Evolutionary conservation across 2,329 filamentous ascomycete genomes (phyloP).

Genomic region (Cryphonectria carpinicola): DNA sequence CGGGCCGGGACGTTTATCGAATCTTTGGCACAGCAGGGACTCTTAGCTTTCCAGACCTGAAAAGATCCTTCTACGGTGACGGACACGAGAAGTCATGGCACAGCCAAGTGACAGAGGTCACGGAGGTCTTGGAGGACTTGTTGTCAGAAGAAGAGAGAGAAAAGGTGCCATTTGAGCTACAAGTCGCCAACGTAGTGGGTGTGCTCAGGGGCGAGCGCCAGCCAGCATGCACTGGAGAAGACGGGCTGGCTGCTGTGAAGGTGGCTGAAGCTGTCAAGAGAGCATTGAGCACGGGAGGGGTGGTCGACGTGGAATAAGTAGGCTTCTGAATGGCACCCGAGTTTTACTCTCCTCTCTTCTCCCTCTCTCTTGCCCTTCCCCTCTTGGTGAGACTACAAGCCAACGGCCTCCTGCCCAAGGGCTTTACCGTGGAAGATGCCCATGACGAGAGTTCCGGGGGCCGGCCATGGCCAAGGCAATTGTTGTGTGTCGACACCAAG

Average conservation of each 20-base stretch:
- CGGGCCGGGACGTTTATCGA: constrained; percentile 52
- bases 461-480: constrained; percentile 65
- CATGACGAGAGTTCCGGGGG: constrained; percentile 52
- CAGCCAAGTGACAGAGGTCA: constrained; percentile 12
- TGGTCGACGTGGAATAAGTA: constrained; percentile 13
- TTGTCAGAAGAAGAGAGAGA: constrained; percentile 17
- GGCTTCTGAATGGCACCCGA: neutral
- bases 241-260: constrained; percentile 22
- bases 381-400: no score
- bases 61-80: constrained; percentile 17
- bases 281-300: constrained; percentile 13
- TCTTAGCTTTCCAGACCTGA: constrained; percentile 30
- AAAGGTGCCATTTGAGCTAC: constrained; percentile 24
- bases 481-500: constrained; percentile 33
- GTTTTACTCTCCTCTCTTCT: neutral
- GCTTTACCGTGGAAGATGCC: constrained; percentile 4
- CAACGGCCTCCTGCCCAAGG: constrained; percentile 9
- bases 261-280: constrained; percentile 24
- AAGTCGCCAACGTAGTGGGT: constrained; percentile 17
- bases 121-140: constrained; percentile 10
- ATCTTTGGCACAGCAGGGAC: constrained; percentile 39
- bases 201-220: constrained; percentile 12
- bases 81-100: constrained; percentile 18
- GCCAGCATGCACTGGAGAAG: constrained; percentile 21
- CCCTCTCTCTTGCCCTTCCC: no score